A percentile compares a stretch with the other conserved stretches of the same genome.
phyloP scores from a whole-genome alignment of 768 basidiomycete species.

The Rhizopogon vulgaris region DNA sequence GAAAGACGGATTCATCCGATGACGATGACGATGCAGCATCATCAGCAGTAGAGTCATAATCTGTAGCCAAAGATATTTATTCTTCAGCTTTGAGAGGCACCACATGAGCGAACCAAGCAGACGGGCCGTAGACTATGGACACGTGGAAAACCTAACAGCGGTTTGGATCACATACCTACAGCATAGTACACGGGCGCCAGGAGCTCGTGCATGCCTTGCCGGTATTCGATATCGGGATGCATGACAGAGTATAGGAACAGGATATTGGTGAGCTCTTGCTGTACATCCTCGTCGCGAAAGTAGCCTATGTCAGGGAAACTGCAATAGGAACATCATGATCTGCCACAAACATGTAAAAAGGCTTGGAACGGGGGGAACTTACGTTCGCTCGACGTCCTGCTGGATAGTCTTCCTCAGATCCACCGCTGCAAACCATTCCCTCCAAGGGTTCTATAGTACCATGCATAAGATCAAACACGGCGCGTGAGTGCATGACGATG shows the following conservation, averaged over 20 bases:
- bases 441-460: conserved; percentile 80
- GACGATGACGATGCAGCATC: conserved; percentile 19
- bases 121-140: conserved; percentile 4
- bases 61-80: conserved; percentile 33
- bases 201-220: conserved; percentile 99
- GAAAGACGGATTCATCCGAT: conserved; percentile 32
- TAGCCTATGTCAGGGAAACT: conserved; percentile 96
- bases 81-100: conserved; percentile 18
- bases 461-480: neutral
- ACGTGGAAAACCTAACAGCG: neutral
- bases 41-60: conserved; percentile 68
- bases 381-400: conserved; percentile 96
- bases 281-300: conserved; percentile 72
- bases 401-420: conserved; percentile 85
- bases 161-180: conserved; percentile 18
- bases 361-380: conserved; percentile 27
- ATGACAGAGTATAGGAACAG: conserved; percentile 79
- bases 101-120: conserved; percentile 12
- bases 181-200: conserved; percentile 84
- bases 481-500: neutral
- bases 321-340: neutral
- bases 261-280: conserved; percentile 76
- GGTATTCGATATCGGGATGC: conserved; percentile 82
- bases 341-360: neutral
- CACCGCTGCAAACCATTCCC: conserved; percentile 83